Base-by-base conservation (phyloP, 495 filamentous ascomycete genomes). In the Echria macrotheca region DNA sequence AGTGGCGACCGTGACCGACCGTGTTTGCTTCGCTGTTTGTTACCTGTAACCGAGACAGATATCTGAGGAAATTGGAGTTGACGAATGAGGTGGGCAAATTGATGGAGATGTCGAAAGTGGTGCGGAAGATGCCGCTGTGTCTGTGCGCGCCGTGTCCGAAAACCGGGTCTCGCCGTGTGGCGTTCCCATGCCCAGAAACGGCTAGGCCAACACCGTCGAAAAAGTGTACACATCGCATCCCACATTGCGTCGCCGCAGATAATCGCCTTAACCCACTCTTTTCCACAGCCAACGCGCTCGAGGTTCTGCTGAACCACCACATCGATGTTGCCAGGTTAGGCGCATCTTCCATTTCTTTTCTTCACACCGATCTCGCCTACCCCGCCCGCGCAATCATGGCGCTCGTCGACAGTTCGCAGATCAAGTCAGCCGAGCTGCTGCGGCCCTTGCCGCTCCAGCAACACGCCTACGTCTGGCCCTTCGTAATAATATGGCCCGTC, bases 391-490 rank as follows among this genome's bases (percentile, higher is more conserved):
- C 47, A 51, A 63, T 63, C 61, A 56, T 81, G 73, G 82, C 84
- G 62, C 86, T 99, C 66, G 89, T 96, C 53, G 86, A 94, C 66
- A 89, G 90, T 60, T 68, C 84, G 60, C 88, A 95, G 76, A 95
- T 99, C 66, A 78, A 84, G 70, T 77, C 82, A 58, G 85, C 94
- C 49, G 86, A 87, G 51, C 77, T 99, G 47, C 86, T 96, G 62
- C 87, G 86, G 63, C 91, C 94, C 50, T 79, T 96, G 43, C 86
- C 94, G 33, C 63, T 82, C 43, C 80, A 82, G 51, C 69, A 90
- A 28, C 93, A 96, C 69, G 70, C 86, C 53, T 97, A 99, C 66
- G 66, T 95, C 55, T 93, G 87, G 86, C 93, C 93, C 0, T 99
- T 95, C 57, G 64, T 84, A 23, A 79, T 95, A 49, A 77, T 89